A percentile compares a stretch with the other conserved stretches of the same genome.
Conservation (phyloP, 495 filamentous ascomycete genomes). For the Bathelium albidoporum region DNA sequence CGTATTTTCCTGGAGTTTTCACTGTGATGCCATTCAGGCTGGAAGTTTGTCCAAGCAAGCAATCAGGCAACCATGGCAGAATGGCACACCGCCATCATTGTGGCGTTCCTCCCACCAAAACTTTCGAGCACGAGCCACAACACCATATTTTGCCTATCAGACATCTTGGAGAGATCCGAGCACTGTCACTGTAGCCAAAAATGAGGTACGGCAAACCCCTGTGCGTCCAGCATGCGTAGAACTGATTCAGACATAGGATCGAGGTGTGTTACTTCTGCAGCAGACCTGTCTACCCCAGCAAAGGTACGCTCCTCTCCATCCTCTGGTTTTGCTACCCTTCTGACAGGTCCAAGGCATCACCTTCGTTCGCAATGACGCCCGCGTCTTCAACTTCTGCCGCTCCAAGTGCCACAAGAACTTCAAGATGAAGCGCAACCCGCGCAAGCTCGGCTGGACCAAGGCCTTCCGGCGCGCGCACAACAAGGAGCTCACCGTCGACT, state of each 20-base stretch:
- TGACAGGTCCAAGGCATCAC: slow-evolving; percentile 49
- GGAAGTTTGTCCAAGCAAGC: too few species aligned
- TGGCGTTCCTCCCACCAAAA: too few species aligned
- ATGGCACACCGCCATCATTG: too few species aligned
- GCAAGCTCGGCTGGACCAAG: slow-evolving; percentile 43
- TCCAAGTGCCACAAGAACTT: slow-evolving; percentile 96
- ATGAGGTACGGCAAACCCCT: background rate
- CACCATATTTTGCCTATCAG: too few species aligned
- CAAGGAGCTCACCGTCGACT: slow-evolving; percentile 86
- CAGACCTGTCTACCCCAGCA: slow-evolving; percentile 71
- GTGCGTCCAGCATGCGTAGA: background rate
- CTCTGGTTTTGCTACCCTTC: background rate
- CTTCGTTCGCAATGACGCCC: slow-evolving; percentile 73
- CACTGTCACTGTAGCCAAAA: background rate
- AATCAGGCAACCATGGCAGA: too few species aligned
- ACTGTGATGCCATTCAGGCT: too few species aligned
- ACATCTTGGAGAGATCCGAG: too few species aligned
- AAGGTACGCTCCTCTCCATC: slow-evolving; percentile 34
- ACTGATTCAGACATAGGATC: slow-evolving; percentile 39
- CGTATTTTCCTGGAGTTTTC: too few species aligned
- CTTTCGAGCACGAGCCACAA: too few species aligned
- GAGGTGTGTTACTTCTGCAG: slow-evolving; percentile 92
- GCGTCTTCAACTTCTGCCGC: slow-evolving; percentile 63
- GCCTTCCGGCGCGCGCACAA: slow-evolving; percentile 29
- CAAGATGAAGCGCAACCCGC: slow-evolving; percentile 93